These are phyloP conservation scores for Sanghuangporus weigelae DNA, from an alignment of 1,284 basidiomycete species.

Conservation along the genomic window DNA sequence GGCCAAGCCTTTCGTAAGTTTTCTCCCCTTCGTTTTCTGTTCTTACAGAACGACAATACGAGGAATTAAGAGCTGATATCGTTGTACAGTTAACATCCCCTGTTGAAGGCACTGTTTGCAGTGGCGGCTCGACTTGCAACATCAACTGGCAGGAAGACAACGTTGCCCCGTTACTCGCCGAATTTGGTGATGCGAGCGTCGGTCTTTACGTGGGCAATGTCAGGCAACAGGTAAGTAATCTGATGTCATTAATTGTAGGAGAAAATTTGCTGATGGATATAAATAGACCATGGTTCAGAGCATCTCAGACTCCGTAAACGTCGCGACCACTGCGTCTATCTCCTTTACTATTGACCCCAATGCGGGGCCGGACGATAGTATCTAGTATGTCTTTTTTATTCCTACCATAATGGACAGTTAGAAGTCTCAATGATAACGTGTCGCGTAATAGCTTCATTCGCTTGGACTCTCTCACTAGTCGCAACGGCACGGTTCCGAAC, in stretches of 20 bases:
- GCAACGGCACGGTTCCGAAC: conserved; percentile 47
- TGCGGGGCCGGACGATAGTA: conserved; percentile 53
- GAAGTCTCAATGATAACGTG: background rate
- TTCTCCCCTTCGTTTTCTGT: conserved; percentile 5
- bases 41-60: background rate
- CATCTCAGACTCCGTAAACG: conserved; percentile 54
- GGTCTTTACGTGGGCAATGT: conserved; percentile 68
- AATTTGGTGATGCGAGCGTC: conserved; percentile 57
- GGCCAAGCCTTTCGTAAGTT: conserved; percentile 55
- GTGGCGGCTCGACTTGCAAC: conserved; percentile 54
- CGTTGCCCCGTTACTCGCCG: conserved; percentile 43
- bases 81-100: conserved; percentile 53
- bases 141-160: conserved; percentile 71
- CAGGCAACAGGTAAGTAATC: conserved; percentile 47
- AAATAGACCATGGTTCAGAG: conserved; percentile 60
- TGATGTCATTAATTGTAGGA: background rate
- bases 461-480: conserved; percentile 49
- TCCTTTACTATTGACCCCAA: conserved; percentile 54
- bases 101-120: conserved; percentile 43
- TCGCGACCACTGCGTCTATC: conserved; percentile 46
- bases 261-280: conserved; percentile 6
- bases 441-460: conserved; percentile 58
- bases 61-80: background rate
- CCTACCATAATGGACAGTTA: background rate
- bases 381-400: conserved; percentile 48